Conservation (phyloP, 176 grass and related monocot species). For the Cenchrus americanus region DNA sequence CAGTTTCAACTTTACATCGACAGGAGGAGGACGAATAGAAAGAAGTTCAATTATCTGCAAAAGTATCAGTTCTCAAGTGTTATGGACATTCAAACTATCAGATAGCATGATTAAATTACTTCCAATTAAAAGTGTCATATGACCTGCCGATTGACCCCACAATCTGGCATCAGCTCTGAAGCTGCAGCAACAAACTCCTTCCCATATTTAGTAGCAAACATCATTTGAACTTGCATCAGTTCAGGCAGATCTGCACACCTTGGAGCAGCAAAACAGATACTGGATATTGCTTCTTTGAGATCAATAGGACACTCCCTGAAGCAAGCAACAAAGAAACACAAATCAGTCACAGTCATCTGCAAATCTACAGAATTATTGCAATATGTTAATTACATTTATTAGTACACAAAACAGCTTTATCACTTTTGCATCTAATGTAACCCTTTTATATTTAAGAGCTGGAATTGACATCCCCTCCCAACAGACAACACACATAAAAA, state of each 20-base stretch:
- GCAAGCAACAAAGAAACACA: background rate
- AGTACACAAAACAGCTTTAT: background rate
- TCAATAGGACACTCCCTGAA: conserved; percentile 97
- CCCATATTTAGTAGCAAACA: conserved; percentile 93
- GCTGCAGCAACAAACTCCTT: conserved; percentile 90
- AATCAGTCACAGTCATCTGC: conserved; percentile 13
- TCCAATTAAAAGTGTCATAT: conserved; percentile 19
- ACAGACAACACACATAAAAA: background rate
- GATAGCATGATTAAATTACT: conserved; percentile 26
- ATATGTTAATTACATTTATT: background rate
- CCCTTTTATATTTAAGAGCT: background rate
- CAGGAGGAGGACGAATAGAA: conserved; percentile 78
- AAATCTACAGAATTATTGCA: background rate
- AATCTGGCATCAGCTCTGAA: conserved; percentile 85
- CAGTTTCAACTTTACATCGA: conserved; percentile 85
- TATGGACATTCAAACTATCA: background rate
- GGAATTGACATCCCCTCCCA: background rate
- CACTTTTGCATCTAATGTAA: no score
- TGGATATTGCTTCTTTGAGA: conserved; percentile 99
- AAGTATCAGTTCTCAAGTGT: conserved; percentile 20
- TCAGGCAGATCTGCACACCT: conserved; percentile 91
- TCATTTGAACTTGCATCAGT: conserved; percentile 88
- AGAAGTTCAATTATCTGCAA: conserved; percentile 96
- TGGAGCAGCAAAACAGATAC: conserved; percentile 95
- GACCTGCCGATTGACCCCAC: conserved; percentile 97